Conservation (phyloP, 352 stramenopile genomes). For the Phytopythium cucurbitacearum region DNA sequence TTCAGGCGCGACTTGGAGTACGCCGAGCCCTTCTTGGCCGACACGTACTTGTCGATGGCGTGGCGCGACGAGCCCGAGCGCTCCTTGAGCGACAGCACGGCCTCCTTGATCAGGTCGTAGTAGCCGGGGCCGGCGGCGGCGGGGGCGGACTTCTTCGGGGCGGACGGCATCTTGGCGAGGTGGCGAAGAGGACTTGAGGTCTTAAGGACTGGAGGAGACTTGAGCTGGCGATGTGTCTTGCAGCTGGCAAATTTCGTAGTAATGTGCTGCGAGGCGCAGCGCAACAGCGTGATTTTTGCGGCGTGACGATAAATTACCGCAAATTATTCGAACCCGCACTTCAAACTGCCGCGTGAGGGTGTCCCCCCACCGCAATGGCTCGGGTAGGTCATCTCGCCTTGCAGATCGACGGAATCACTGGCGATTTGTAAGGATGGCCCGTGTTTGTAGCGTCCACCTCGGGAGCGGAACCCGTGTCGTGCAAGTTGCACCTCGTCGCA, state of each 20-base stretch:
- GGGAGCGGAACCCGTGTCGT: conserved; percentile 17
- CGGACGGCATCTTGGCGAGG: conserved; percentile 34
- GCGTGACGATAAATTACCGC: conserved; percentile 17
- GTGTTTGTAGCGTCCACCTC: conserved; percentile 3
- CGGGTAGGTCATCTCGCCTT: conserved; percentile 4
- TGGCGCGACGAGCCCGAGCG: conserved; percentile 87
- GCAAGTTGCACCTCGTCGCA: not conserved
- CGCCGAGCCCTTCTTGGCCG: conserved; percentile 74
- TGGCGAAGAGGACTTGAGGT: conserved; percentile 1
- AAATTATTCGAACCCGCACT: conserved; percentile 13
- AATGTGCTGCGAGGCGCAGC: conserved; percentile 7
- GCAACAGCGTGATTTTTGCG: conserved; percentile 3
- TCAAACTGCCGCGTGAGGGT: conserved; percentile 9
- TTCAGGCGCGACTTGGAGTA: conserved; percentile 84
- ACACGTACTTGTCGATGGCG: conserved; percentile 94
- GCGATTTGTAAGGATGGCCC: conserved; percentile 1
- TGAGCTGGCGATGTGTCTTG: conserved; percentile 11
- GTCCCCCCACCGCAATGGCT: conserved; percentile 2
- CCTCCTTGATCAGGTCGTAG: conserved; percentile 93
- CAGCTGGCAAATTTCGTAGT: conserved; percentile 39
- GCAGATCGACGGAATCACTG: not conserved
- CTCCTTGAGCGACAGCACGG: conserved; percentile 90
- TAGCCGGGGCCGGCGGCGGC: conserved; percentile 62
- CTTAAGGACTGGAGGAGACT: conserved; percentile 1
- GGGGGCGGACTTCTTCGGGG: conserved; percentile 50